Evolutionary conservation across 139 green algal genomes (phyloP).

Genomic region (Chlorella sp.): DNA sequence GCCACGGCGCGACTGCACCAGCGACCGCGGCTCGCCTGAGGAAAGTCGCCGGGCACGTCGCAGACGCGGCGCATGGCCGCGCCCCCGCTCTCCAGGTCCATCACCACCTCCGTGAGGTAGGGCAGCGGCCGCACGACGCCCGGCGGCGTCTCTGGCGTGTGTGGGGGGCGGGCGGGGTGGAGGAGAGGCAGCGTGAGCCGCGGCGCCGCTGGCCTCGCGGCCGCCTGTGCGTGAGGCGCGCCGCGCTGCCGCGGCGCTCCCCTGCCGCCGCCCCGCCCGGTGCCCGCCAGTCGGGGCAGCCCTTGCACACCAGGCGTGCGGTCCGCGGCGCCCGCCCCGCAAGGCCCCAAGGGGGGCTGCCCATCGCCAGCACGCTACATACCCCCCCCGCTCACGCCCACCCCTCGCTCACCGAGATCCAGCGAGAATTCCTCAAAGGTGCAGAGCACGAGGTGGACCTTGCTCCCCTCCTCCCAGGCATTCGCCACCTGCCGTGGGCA

Average conservation of each 20-base stretch:
- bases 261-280: too few species aligned
- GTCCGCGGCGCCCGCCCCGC: not conserved
- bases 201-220: not conserved
- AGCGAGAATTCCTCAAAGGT: conserved; percentile 37
- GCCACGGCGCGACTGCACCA: conserved; percentile 18
- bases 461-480: conserved; percentile 58
- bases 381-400: not conserved
- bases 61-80: conserved; percentile 21
- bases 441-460: conserved; percentile 37
- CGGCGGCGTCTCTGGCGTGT: conserved; percentile 34
- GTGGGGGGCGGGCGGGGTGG: conserved; percentile 22
- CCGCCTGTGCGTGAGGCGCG: not conserved
- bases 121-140: not conserved
- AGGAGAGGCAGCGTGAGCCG: not conserved
- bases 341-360: not conserved
- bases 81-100: conserved; percentile 54
- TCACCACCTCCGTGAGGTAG: conserved; percentile 38
- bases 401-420: not conserved
- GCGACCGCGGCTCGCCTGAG: too few species aligned
- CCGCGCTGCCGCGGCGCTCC: too few species aligned
- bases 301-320: not conserved
- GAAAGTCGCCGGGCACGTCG: conserved; percentile 61
- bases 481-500: conserved; percentile 53
- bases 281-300: not conserved
- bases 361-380: not conserved